Conservation (phyloP, 2,329 filamentous ascomycete genomes). For the Trichophaea hybrida region DNA sequence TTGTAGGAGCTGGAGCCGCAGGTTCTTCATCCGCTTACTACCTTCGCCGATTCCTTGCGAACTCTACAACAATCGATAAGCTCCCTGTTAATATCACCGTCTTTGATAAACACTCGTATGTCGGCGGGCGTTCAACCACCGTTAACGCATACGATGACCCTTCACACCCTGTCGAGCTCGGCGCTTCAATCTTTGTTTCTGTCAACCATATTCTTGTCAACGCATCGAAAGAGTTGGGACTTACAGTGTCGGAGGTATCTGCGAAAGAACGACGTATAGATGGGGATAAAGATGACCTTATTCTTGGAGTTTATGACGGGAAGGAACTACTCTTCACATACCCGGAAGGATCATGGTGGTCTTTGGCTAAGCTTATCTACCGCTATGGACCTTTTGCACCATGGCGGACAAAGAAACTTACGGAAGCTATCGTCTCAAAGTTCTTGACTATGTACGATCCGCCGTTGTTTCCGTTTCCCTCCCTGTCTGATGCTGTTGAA, state of each 20-base stretch:
- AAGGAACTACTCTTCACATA: constrained; percentile 15
- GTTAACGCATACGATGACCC: constrained; percentile 60
- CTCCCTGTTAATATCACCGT: constrained; percentile 61
- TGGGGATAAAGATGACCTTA: constrained; percentile 24
- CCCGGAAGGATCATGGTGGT: constrained; percentile 56
- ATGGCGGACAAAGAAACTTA: constrained; percentile 55
- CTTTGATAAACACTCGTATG: constrained; percentile 61
- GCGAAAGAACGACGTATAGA: constrained; percentile 33
- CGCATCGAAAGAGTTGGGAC: constrained; percentile 55
- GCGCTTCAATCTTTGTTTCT: constrained; percentile 80
- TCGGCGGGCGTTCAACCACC: constrained; percentile 79
- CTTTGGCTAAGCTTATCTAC: constrained; percentile 64
- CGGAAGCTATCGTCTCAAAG: constrained; percentile 53
- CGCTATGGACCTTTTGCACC: constrained; percentile 64
- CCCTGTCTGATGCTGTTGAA: constrained; percentile 52
- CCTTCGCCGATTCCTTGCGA: constrained; percentile 54
- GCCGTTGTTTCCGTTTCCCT: constrained; percentile 72
- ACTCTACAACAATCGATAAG: constrained; percentile 35
- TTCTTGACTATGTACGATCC: constrained; percentile 70
- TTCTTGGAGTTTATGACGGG: constrained; percentile 23
- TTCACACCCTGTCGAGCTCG: constrained; percentile 60
- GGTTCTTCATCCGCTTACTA: constrained; percentile 80
- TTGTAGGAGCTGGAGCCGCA: constrained; percentile 68
- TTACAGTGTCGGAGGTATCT: constrained; percentile 40
- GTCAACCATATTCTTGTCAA: constrained; percentile 71